phyloP scores from a whole-genome alignment of 2,329 filamentous ascomycete genomes.

The Chaetothyriales sp. region DNA sequence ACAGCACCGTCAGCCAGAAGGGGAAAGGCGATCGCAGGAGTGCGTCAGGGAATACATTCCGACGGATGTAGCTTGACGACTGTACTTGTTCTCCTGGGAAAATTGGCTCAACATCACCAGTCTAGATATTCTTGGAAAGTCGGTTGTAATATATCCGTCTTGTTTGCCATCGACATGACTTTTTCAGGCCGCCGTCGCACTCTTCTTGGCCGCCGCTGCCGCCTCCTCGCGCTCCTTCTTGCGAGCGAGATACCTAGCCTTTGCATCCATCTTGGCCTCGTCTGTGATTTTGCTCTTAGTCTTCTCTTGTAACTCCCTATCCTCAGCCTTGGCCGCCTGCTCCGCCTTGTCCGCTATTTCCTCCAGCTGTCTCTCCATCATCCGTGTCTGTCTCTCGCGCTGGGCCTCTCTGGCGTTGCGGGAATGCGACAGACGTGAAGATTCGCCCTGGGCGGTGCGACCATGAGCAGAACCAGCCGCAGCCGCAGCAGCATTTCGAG shows the following conservation, averaged over 20 bases:
- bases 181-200: neutral
- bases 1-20: slow-evolving; percentile 17
- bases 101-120: too few relatives aligned
- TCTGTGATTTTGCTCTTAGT: slow-evolving; percentile 45
- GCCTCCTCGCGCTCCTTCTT: slow-evolving; percentile 37
- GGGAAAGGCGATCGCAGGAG: slow-evolving; percentile 29
- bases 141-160: neutral
- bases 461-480: slow-evolving; percentile 6
- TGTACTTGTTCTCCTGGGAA: too few relatives aligned
- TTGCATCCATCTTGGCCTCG: slow-evolving; percentile 43
- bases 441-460: slow-evolving; percentile 1
- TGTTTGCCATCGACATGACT: neutral
- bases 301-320: slow-evolving; percentile 38
- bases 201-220: slow-evolving; percentile 9
- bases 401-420: slow-evolving; percentile 29
- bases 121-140: neutral
- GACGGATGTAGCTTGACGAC: slow-evolving; percentile 23
- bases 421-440: slow-evolving; percentile 17
- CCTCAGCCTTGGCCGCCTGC: slow-evolving; percentile 42
- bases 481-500: slow-evolving; percentile 3
- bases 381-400: slow-evolving; percentile 42
- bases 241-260: slow-evolving; percentile 45
- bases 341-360: slow-evolving; percentile 39
- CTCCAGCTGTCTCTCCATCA: slow-evolving; percentile 46
- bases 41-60: slow-evolving; percentile 35